Evolutionary conservation across 768 basidiomycete genomes (phyloP).

Genomic region (Serendipita vermifera): DNA sequence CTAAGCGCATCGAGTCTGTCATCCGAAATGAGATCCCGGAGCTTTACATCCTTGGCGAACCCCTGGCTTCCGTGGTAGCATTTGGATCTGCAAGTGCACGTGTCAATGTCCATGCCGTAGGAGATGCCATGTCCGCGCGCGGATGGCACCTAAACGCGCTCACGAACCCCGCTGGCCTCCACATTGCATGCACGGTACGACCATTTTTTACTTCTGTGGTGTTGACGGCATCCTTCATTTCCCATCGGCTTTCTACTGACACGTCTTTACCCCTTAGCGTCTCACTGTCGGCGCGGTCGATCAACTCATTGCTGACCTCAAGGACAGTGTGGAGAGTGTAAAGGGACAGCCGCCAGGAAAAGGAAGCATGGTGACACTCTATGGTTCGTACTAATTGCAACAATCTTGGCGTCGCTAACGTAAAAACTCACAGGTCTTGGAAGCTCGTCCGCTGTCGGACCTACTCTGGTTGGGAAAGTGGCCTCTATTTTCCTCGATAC

Average conservation of each 20-base stretch:
- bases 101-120: slow-evolving; percentile 74
- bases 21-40: slow-evolving; percentile 64
- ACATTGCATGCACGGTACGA: slow-evolving; percentile 87
- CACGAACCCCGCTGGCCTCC: slow-evolving; percentile 63
- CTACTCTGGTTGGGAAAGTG: slow-evolving; percentile 61
- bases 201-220: background rate
- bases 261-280: slow-evolving; percentile 32
- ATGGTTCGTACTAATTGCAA: slow-evolving; percentile 39
- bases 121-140: slow-evolving; percentile 69
- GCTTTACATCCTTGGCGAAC: slow-evolving; percentile 79
- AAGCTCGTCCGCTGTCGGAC: slow-evolving; percentile 68
- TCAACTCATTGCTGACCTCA: slow-evolving; percentile 72
- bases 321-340: slow-evolving; percentile 59
- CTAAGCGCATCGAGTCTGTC: slow-evolving; percentile 53
- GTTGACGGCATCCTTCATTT: background rate
- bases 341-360: slow-evolving; percentile 50
- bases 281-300: slow-evolving; percentile 68
- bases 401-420: background rate
- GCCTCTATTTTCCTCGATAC: slow-evolving; percentile 74
- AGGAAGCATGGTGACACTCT: slow-evolving; percentile 84
- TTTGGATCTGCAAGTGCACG: slow-evolving; percentile 53
- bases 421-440: slow-evolving; percentile 48
- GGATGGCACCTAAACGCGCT: slow-evolving; percentile 93
- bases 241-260: background rate
- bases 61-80: slow-evolving; percentile 81